Evolutionary conservation across 495 filamentous ascomycete species (phyloP), one percentile per base, ranked within the genome.

Genomic region (Neurospora tetraspora): DNA sequence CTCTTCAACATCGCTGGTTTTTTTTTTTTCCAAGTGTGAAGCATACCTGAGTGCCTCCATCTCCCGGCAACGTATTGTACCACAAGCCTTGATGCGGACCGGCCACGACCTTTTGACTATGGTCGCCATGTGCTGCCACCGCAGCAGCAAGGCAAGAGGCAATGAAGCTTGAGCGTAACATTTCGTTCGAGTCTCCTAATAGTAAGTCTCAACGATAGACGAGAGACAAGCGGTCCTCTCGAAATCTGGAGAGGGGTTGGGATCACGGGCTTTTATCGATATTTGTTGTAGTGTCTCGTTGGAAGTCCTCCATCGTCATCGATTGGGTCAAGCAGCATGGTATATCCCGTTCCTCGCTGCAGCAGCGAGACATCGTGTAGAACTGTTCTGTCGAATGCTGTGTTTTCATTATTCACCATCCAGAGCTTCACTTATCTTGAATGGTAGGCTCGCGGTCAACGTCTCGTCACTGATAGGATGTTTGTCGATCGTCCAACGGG

Each of bases 31-130:
- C 39, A 1, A 71, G 5, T 6, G 37, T 27, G 43, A 27, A 70
- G 71, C 76, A 27, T 76, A 86, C 86, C 82, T 88, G 87, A 37
- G 86, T 89, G 45, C 86, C 87, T 14, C 87, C 87, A 74, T 89
- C 87, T 61, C 87, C 87, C 0, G 87, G 87, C 6, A 89, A 76
- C 8, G 76, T 83, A 73, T 86, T 87, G 76, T 88, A 88, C 86
- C 86, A 88, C 20, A 88, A 75, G 9, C 81, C 79, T 70, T 84
- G 78, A 76, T 85, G 85, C 18, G 86, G 86, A 0, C 87, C 87
- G 6, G 80, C 74, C n/a, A 86, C 77, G 39, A 76, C 69, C 71
- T 81, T 77, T 71, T 87, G 84, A 36, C 81, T 71, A 47, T 78
- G 76, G 59, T 81, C 76, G 14, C 70, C 78, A 71, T 83, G 82